phyloP scores from a whole-genome alignment of 2,329 filamentous ascomycete genomes.

The Penicillium sp. region DNA sequence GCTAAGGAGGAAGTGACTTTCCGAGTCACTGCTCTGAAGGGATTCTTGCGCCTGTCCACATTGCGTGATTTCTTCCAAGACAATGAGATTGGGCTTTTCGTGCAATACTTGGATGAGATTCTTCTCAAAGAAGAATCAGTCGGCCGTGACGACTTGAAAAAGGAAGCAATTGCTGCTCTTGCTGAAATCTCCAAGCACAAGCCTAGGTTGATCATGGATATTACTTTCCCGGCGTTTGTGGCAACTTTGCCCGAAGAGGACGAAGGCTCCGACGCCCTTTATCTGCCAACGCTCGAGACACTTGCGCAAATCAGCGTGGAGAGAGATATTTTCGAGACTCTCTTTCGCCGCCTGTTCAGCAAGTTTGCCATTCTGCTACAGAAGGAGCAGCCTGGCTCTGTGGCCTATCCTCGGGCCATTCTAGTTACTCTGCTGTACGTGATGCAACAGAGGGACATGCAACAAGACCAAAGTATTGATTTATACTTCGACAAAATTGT shows the following conservation, averaged over 20 bases:
- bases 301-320: conserved; percentile 66
- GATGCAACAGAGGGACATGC: conserved; percentile 55
- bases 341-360: conserved; percentile 64
- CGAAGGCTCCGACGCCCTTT: conserved; percentile 47
- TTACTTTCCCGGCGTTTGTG: conserved; percentile 67
- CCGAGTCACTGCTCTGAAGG: conserved; percentile 50
- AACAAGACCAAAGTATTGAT: conserved; percentile 45
- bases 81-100: conserved; percentile 54
- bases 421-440: conserved; percentile 64
- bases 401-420: conserved; percentile 60
- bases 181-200: conserved; percentile 64
- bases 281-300: conserved; percentile 61
- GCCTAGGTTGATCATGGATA: conserved; percentile 63
- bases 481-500: conserved; percentile 56
- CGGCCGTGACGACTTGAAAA: conserved; percentile 59
- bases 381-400: conserved; percentile 48
- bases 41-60: conserved; percentile 49
- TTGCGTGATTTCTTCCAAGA: conserved; percentile 52
- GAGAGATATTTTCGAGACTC: conserved; percentile 63
- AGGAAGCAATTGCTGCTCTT: conserved; percentile 60
- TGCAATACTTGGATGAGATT: conserved; percentile 62
- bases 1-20: conserved; percentile 55
- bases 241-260: conserved; percentile 63
- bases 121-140: conserved; percentile 61
- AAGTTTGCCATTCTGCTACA: conserved; percentile 61